Evolutionary conservation across 176 grass and related monocot genomes (phyloP), one percentile per base, ranked within the genome.

Genomic region (Pontederia crassipes): DNA sequence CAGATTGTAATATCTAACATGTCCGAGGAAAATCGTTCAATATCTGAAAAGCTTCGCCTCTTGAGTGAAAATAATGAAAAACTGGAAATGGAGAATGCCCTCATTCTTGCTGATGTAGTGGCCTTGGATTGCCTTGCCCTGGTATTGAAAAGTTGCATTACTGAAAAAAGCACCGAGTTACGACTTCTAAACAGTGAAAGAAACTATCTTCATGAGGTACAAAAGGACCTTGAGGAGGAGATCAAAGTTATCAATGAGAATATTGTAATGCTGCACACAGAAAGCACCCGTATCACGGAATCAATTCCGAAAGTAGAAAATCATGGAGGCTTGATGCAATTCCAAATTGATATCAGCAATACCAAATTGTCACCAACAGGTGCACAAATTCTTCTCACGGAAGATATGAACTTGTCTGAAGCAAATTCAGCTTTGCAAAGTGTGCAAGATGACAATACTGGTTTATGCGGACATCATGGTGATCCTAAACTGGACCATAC

Each of bases 1-100:
- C 93, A 98, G 64, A 74, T 55, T 46, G 81, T 92, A 59, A 78
- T 88, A 13, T 67, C 75, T 57, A 89, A 82, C 72, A 54, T 98
- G 53, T 70, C 75, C 45, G 81, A 83, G 57, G 93, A 83, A 78
- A 98, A 98, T 64, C 76, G 74, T 14, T 68, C 76, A 50, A 48
- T 92, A 9, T 79, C 88, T 14, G 75, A 79, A n/a, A 77, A 78
- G 75, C 74, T 92, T 64, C 61, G 69, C 61, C 58, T 71, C 20
- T 57, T 72, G 32, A 78, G 53, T 54, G 74, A 78, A 15, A 82
- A 80, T 63, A 70, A 82, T 14, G 75, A 77, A 14, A 56, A 56
- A 13, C 52, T 64, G 50, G 80, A 92, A 76, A 74, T 80, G 20
- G 73, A 92, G 48, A 79, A 79, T 52, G 75, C 67, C 28, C 40